phyloP scores from a whole-genome alignment of 805 yeast genomes.

The Saturnispora ahearnii region DNA sequence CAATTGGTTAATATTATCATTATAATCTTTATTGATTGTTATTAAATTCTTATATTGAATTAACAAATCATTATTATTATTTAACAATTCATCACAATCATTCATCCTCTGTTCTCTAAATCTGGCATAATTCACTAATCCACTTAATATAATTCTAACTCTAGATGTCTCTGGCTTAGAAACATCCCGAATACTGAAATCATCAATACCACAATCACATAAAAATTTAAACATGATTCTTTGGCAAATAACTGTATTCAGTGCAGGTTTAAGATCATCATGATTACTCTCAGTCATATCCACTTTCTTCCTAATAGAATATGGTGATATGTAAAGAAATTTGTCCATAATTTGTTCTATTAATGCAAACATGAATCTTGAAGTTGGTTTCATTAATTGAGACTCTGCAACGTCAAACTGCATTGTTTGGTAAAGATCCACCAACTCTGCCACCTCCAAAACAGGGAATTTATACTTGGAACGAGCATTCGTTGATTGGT shows the following conservation, averaged over 20 bases:
- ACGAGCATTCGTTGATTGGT: slow-evolving; percentile 20
- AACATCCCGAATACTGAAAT: slow-evolving; percentile 67
- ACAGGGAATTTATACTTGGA: slow-evolving; percentile 28
- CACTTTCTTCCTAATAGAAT: slow-evolving; percentile 21
- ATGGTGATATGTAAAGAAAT: slow-evolving; percentile 27
- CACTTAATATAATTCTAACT: slow-evolving; percentile 60
- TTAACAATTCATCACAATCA: slow-evolving; percentile 57
- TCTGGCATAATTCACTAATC: slow-evolving; percentile 76
- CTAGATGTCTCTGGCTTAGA: slow-evolving; percentile 68
- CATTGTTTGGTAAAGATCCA: slow-evolving; percentile 21
- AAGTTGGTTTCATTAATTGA: slow-evolving; percentile 24
- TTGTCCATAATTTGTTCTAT: slow-evolving; percentile 29
- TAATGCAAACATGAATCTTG: slow-evolving; percentile 25
- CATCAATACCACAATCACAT: slow-evolving; percentile 65
- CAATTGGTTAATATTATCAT: slow-evolving; percentile 19
- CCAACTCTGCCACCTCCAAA: slow-evolving; percentile 23
- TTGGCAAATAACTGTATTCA: slow-evolving; percentile 48
- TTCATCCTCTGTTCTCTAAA: slow-evolving; percentile 69
- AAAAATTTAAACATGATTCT: slow-evolving; percentile 54
- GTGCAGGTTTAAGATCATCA: slow-evolving; percentile 27
- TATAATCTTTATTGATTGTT: slow-evolving; percentile 33
- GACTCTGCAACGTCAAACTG: slow-evolving; percentile 25
- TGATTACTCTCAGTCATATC: slow-evolving; percentile 18
- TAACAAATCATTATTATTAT: slow-evolving; percentile 41
- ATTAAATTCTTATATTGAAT: slow-evolving; percentile 37